Percentiles rank a stretch among this genome's conserved stretches.
These are phyloP conservation scores for Sporopachydermia cereana DNA, from an alignment of 1,139 yeast genomes.

Conservation along the genomic window DNA sequence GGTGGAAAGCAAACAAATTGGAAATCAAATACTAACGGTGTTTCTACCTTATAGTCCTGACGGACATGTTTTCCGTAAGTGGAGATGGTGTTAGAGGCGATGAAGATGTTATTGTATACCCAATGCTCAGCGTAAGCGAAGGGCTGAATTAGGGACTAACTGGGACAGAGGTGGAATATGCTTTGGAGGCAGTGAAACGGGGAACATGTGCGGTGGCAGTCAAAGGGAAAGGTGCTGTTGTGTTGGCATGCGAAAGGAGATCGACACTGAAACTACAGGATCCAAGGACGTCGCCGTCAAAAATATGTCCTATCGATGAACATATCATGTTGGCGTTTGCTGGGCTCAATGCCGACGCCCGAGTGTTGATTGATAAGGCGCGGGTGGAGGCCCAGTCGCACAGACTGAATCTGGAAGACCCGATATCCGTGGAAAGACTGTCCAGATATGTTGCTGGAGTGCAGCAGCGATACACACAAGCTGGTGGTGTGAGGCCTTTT, in stretches of 20 bases:
- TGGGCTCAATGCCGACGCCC: slow-evolving; percentile 95
- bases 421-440: slow-evolving; percentile 84
- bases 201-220: slow-evolving; percentile 98
- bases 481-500: slow-evolving; percentile 94
- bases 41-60: slow-evolving; percentile 94
- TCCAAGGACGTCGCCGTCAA: slow-evolving; percentile 90
- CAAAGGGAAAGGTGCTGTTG: slow-evolving; percentile 80
- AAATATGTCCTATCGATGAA: slow-evolving; percentile 82
- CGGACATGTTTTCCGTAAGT: slow-evolving; percentile 91
- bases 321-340: slow-evolving; percentile 93
- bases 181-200: slow-evolving; percentile 94
- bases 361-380: slow-evolving; percentile 89
- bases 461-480: slow-evolving; percentile 94
- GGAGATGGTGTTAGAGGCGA: slow-evolving; percentile 7
- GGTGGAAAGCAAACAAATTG: not conserved
- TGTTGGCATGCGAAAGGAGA: slow-evolving; percentile 93
- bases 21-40: not conserved
- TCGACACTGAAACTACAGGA: slow-evolving; percentile 92
- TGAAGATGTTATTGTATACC: too few species aligned
- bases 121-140: too few species aligned
- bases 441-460: slow-evolving; percentile 94
- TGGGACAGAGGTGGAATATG: slow-evolving; percentile 76
- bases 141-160: not conserved
- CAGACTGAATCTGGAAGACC: slow-evolving; percentile 83
- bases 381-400: slow-evolving; percentile 97